Evolutionary conservation across 148 eudicot genomes (phyloP), one percentile per base, ranked within the genome.

Genomic region (Heliamphora exappendiculata): DNA sequence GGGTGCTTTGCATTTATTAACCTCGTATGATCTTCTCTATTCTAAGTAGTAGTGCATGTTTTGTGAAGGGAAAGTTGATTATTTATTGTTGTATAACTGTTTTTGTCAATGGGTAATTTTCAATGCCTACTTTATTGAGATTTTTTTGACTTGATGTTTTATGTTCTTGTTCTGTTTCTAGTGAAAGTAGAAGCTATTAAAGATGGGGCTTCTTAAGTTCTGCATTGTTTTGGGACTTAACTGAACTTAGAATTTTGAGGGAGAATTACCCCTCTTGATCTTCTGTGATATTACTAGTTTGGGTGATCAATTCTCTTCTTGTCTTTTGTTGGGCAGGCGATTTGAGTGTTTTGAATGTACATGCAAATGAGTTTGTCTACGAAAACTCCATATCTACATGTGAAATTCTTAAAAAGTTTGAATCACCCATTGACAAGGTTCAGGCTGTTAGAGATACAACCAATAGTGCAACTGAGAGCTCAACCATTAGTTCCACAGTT

Each of bases 351-450:
- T 49, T 91, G 71, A 80, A 87, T 51, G 72, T 96, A 47, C 94
- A 89, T 81, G 93, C 99, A 78, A 96, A 96, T 81, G 98, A 96
- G 79, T 91, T 96, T 76, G 73, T 63, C 14, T 93, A 88, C 34
- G 85, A 90, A 73, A 88, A 82, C 41, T 83, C 87, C 55, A 68
- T 87, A 77, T 93, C 99, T 63, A 95, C 96, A 0, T 98, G 99
- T 24, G 87, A 88, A 82, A 93, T 95, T 53, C 67, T 81, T 47
- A 84, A 51, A 74, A 89, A 86, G 78, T 86, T 93, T 28, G 91
- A 93, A 78, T 87, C 97, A 64, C 99, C 99, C 24, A 83, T 85
- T 13, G 98, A 95, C 87, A 95, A 95, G 79, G 84, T 86, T 66
- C 70, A 82, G 67, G 89, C 89, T 64, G 89, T 91, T 70, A 80